phyloP scores from a whole-genome alignment of 208 protist genomes.

The Angomonas ambiguus region DNA sequence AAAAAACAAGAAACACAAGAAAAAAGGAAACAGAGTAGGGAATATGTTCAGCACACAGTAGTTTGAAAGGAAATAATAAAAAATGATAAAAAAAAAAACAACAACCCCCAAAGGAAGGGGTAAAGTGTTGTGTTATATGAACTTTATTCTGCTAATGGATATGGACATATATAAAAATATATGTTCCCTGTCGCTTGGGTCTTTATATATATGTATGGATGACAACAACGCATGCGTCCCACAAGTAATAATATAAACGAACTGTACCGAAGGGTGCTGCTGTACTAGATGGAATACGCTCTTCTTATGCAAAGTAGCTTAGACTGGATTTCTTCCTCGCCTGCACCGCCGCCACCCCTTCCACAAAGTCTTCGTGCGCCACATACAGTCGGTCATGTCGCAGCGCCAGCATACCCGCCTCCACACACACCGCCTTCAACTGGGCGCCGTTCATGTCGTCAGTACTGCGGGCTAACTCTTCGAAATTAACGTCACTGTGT shows the following conservation, averaged over 20 bases:
- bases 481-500: slow-evolving; percentile 96
- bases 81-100: slow-evolving; percentile 14
- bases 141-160: slow-evolving; percentile 15
- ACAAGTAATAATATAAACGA: too few species aligned
- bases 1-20: not conserved
- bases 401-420: slow-evolving; percentile 99
- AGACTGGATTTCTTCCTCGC: slow-evolving; percentile 99
- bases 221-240: too few species aligned
- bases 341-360: slow-evolving; percentile 97
- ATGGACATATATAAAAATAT: not conserved
- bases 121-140: not conserved
- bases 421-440: slow-evolving; percentile 99
- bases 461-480: slow-evolving; percentile 98
- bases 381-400: slow-evolving; percentile 89
- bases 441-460: slow-evolving; percentile 99
- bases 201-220: not conserved
- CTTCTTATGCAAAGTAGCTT: slow-evolving; percentile 98
- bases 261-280: not conserved
- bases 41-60: too few species aligned
- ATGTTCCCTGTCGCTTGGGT: too few species aligned
- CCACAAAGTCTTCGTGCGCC: slow-evolving; percentile 99
- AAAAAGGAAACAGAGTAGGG: not conserved
- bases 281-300: not conserved
- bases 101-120: slow-evolving; percentile 7
- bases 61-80: not conserved